phyloP scores from a whole-genome alignment of 306 rosid genomes.

The Sindora glabra region DNA sequence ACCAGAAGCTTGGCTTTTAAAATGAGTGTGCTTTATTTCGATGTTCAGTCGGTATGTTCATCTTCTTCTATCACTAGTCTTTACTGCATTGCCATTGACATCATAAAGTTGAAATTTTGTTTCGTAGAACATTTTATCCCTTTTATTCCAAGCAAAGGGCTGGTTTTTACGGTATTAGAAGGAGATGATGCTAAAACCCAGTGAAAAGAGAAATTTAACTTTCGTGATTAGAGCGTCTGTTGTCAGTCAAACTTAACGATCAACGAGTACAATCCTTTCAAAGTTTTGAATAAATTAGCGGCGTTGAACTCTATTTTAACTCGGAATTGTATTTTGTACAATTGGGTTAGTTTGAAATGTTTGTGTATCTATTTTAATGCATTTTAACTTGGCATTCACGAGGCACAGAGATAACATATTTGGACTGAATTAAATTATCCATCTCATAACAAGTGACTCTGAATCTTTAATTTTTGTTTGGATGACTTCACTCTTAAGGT shows the following conservation, averaged over 20 bases:
- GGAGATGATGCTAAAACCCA: no score
- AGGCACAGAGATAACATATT: background rate
- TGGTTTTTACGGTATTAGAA: no score
- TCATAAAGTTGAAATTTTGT: background rate
- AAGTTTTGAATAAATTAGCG: no score
- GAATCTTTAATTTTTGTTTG: no score
- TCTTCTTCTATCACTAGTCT: background rate
- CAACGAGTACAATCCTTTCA: no score
- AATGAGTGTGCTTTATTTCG: constrained; percentile 89
- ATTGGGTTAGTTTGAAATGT: no score
- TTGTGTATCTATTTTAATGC: background rate
- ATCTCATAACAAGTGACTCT: no score
- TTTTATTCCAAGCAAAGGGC: no score
- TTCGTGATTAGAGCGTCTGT: no score
- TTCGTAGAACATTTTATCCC: background rate
- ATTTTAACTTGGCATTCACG: background rate
- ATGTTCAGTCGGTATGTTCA: constrained; percentile 53
- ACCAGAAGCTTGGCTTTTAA: constrained; percentile 93
- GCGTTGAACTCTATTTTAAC: no score
- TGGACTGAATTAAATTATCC: background rate
- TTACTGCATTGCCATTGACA: background rate
- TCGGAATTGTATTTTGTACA: background rate
- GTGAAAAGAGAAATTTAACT: no score
- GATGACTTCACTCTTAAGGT: background rate
- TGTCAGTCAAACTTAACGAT: no score